Percentiles rank a stretch among this genome's conserved stretches.
Conservation (phyloP, 352 stramenopile species). For the Phytopythium mirpurense region DNA sequence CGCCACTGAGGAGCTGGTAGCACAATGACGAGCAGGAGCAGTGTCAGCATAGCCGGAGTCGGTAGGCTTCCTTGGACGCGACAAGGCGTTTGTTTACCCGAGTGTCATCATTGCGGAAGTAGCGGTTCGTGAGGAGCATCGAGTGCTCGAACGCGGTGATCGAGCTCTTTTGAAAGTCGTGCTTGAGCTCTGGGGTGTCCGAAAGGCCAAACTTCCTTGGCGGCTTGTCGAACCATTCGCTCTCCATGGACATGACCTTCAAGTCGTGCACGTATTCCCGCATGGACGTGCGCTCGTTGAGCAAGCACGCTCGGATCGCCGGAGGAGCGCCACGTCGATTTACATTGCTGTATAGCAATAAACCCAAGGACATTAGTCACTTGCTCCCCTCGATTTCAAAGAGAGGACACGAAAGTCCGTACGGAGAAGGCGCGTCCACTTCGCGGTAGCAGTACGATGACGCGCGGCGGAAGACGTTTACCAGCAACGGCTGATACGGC, state of each 20-base stretch:
- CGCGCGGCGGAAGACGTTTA: constrained; percentile 80
- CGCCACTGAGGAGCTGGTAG: constrained; percentile 63
- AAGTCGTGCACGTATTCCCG: constrained; percentile 84
- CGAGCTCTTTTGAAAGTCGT: constrained; percentile 49
- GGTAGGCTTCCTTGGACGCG: too few relatives aligned
- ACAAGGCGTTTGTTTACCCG: constrained; percentile 37
- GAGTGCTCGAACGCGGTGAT: constrained; percentile 56
- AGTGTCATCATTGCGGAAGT: constrained; percentile 52
- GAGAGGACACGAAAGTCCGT: constrained; percentile 17
- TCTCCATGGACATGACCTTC: constrained; percentile 67
- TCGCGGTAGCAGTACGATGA: constrained; percentile 86
- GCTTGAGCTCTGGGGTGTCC: constrained; percentile 50
- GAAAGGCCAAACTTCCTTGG: constrained; percentile 31
- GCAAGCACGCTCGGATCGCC: constrained; percentile 73
- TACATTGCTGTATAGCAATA: constrained; percentile 54
- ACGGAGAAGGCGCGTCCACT: constrained; percentile 82
- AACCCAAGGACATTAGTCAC: constrained; percentile 10
- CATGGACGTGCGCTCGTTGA: constrained; percentile 83
- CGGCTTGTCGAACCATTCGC: constrained; percentile 58
- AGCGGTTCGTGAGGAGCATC: constrained; percentile 56
- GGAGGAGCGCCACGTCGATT: constrained; percentile 80
- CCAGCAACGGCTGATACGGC: constrained; percentile 67
- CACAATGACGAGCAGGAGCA: constrained; percentile 2
- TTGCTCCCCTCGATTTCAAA: neutral
- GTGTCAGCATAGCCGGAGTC: too few relatives aligned